Base-by-base conservation (phyloP, 441 rosid species). In the Euphorbia schlechtendalii region DNA sequence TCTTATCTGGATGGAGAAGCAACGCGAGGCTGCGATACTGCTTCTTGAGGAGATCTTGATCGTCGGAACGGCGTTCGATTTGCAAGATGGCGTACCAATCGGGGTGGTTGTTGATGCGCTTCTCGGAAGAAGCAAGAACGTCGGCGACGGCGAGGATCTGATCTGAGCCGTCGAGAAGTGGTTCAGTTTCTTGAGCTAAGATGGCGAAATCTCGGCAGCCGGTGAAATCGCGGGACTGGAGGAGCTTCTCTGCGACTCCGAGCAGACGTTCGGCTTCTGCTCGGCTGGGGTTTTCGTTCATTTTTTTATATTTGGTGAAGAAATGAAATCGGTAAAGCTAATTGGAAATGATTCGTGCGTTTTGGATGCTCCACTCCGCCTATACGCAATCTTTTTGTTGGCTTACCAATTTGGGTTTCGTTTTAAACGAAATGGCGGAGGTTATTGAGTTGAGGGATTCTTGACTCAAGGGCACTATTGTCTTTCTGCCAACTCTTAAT, bases 11-110 rank as follows among this genome's bases (percentile, higher is more conserved):
- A 69, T 91, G 98, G 54, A 95, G 88, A 38, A 89, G 98, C 25
- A 91, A 83, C 34, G 95, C 96, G 22, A 91, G 84, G 30, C 85
- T 83, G 4, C 91, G 97, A 77, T 87, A 91, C 72, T 88, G 90
- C 48, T 77, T 86, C 82, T 88, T 94, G 65, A 91, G 75, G 55
- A 80, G 87, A 28, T 85, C 88, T 51, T 12, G 71, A 73, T 89
- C 93, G 7, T 72, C 76, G 24, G 90, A 75, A 12, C 81, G 74
- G 54, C 69, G 81, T 15, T 79, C 87, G 72, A 91, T 63, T 77
- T 87, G 96, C 40, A 91, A 82, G 81, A 94, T 79, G 57, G 85
- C 71, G 83, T 91, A 95, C 99, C 99, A 91, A 54, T 95, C 90
- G 43, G 64, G 89, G 32, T 85, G 81, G 66, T 81, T 82, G 71